Evolutionary conservation across 352 stramenopile species (phyloP), one percentile per base, ranked within the genome.

Genomic region (Pythium dissotocum): DNA sequence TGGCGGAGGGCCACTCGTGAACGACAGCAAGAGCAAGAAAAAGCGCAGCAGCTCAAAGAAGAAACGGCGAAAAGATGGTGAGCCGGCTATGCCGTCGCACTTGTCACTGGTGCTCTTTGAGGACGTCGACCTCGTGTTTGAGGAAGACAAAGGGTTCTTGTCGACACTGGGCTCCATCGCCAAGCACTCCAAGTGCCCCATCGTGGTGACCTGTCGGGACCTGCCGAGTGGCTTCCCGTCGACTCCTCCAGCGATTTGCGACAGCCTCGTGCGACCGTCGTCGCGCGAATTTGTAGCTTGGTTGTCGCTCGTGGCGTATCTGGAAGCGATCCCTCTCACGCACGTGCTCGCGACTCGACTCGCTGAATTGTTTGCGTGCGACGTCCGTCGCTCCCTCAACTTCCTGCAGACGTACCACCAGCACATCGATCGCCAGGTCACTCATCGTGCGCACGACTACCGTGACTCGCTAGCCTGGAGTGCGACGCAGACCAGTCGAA

Each of bases 41-140:
- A 59, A 59, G 33, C 61, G 56, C 4, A 32, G 26, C 14, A 59
- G 48, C 32, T 54, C 52, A 6, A 56, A 35, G n/a, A 73, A 69
- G 61, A 70, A 74, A 42, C 61, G 54, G 16, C 55, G 63, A 1
- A 58, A n/a, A 18, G 69, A 58, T n/a, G 35, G 16, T 3, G 53
- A 56, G 5, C 21, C 42, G 26, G 30, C 56, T n/a, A 73, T 69
- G 42, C 58, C 76, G 8, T 80, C 83, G 13, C 81, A 88, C 8
- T 72, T 90, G 24, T 93, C 87, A 26, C 79, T 95, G 38, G 83
- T 95, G n/a, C 72, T 95, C 2, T 93, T 95, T 62, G 87, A 95
- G 75, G 87, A 95, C 60, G 85, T 85, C 70, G 83, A 95, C 49
- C 48, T 92, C 28, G 74, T 93, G 5, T 95, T 95, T 69, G 85